These are phyloP conservation scores for Xylariaceae sp. DNA, from an alignment of 2,329 filamentous ascomycete species.

Conservation along the genomic window DNA sequence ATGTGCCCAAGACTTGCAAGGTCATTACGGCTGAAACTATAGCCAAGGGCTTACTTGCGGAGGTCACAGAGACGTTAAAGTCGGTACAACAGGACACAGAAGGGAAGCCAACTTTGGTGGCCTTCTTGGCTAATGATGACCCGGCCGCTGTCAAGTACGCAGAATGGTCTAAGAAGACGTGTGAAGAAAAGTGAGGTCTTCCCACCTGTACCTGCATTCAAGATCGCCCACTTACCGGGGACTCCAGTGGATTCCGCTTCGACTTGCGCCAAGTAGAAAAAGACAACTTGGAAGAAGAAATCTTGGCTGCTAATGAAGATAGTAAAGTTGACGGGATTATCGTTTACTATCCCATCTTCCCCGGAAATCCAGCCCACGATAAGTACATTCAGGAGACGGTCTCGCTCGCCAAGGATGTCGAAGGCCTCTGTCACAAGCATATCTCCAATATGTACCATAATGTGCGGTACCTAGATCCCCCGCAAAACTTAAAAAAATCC, in stretches of 20 bases:
- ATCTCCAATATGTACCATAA: constrained; percentile 99
- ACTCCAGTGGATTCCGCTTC: constrained; percentile 81
- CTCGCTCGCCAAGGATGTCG: constrained; percentile 88
- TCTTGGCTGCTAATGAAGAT: constrained; percentile 85
- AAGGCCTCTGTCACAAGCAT: constrained; percentile 91
- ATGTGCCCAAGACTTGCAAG: constrained; percentile 77
- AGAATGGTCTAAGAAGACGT: constrained; percentile 97
- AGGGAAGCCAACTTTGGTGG: constrained; percentile 76
- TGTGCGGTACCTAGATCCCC: constrained; percentile 87
- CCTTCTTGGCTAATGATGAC: constrained; percentile 91
- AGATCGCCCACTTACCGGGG: constrained; percentile 27
- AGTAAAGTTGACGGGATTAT: constrained; percentile 83
- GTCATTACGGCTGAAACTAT: constrained; percentile 89
- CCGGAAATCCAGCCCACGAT: constrained; percentile 79
- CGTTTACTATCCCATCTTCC: constrained; percentile 97
- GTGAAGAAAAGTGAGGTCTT: constrained; percentile 83
- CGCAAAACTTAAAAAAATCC: constrained; percentile 79
- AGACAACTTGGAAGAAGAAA: constrained; percentile 86
- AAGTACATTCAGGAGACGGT: constrained; percentile 96
- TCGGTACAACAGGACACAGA: constrained; percentile 65
- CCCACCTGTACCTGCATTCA: constrained; percentile 8
- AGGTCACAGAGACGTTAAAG: constrained; percentile 77
- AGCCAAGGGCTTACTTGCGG: constrained; percentile 77
- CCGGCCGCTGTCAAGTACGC: constrained; percentile 92
- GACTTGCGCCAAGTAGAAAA: constrained; percentile 83